Conservation (phyloP, 192 early-diverging fungal genomes). For the Spinellus fusiger region DNA sequence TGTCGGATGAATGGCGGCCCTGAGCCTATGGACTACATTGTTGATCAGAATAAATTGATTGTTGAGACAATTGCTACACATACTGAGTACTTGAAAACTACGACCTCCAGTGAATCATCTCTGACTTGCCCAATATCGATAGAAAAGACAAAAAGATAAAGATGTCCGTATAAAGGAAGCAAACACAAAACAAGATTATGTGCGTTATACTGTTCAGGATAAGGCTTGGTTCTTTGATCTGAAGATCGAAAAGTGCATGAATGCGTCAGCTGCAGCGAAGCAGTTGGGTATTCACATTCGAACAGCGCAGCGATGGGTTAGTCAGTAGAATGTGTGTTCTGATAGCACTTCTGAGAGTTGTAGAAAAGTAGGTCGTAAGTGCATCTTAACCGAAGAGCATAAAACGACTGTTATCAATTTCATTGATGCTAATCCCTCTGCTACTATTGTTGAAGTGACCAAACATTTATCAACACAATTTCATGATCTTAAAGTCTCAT, state of each 20-base stretch:
- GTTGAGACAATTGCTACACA: not conserved
- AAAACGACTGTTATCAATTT: too few species aligned
- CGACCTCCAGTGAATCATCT: not conserved
- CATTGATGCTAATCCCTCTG: too few species aligned
- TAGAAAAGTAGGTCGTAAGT: too few species aligned
- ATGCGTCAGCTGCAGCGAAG: not conserved
- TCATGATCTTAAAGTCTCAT: not conserved
- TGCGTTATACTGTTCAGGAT: slow-evolving; percentile 9
- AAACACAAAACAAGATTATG: not conserved
- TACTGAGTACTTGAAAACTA: not conserved
- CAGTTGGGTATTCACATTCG: slow-evolving; percentile 9
- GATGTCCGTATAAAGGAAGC: slow-evolving; percentile 1
- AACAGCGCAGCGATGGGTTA: not conserved
- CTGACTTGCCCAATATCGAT: not conserved
- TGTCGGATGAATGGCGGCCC: slow-evolving; percentile 1
- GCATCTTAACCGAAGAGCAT: too few species aligned
- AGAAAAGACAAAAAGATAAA: slow-evolving; percentile 1
- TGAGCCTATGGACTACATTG: slow-evolving; percentile 4
- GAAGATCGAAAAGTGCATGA: slow-evolving; percentile 10
- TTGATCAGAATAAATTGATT: slow-evolving; percentile 8
- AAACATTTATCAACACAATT: not conserved
- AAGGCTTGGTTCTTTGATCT: slow-evolving; percentile 9
- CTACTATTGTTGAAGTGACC: slow-evolving; percentile 4
- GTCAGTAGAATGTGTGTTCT: not conserved
- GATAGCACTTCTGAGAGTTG: not conserved